Evolutionary conservation across 1,284 basidiomycete species (phyloP).

Genomic region (Sporisorium reilianum): DNA sequence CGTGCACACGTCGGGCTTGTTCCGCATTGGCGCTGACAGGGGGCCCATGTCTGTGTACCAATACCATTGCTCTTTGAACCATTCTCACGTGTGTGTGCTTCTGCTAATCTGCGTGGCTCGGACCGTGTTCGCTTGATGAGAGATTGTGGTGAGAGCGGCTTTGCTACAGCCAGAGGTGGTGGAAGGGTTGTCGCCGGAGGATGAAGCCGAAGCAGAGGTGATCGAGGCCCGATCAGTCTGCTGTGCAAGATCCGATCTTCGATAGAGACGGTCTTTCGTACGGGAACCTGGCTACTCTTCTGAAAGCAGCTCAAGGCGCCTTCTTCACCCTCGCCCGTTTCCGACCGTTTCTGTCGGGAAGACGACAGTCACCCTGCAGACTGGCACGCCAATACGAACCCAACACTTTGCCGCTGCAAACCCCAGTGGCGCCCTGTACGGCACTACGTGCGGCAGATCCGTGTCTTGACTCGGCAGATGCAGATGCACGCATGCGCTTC

Average conservation of each 20-base stretch:
- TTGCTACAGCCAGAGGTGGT: no score
- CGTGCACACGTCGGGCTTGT: background rate
- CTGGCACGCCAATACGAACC: background rate
- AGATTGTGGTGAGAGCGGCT: no score
- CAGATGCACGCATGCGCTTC: no score
- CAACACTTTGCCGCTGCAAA: background rate
- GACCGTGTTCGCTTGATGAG: background rate
- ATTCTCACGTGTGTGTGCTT: background rate
- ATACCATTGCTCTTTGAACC: slow-evolving; percentile 12
- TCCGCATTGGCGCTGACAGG: background rate
- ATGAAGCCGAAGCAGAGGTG: no score
- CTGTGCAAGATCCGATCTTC: background rate
- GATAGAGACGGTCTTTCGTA: background rate
- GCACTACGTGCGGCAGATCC: background rate
- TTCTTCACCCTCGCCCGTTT: no score
- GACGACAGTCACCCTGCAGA: no score
- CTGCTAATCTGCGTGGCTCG: background rate
- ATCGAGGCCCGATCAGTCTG: background rate
- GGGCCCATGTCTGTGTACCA: slow-evolving; percentile 15
- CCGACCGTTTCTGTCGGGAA: no score
- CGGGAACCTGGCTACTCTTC: no score
- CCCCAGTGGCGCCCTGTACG: no score
- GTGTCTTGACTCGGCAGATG: background rate
- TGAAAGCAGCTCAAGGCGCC: no score
- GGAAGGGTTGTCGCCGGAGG: no score